These are phyloP conservation scores for Fusarium musae DNA, from an alignment of 2,329 filamentous ascomycete species.

Conservation along the genomic window DNA sequence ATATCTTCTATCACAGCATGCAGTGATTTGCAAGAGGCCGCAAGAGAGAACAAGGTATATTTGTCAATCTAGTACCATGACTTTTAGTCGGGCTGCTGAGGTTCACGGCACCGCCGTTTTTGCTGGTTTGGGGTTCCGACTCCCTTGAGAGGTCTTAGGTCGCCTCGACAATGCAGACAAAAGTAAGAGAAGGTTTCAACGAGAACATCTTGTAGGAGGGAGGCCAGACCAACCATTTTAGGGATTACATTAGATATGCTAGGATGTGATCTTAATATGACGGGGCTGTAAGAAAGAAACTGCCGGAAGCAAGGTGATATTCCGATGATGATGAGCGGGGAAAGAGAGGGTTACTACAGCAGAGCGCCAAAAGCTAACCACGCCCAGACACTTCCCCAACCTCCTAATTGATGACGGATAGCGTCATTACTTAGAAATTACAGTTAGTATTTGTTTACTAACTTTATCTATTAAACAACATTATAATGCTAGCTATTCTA, in stretches of 20 bases:
- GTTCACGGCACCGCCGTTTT: background rate
- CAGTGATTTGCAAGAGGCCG: fast-evolving
- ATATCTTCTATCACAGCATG: background rate
- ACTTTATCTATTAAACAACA: fast-evolving
- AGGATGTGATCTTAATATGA: fast-evolving
- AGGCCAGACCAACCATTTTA: fast-evolving
- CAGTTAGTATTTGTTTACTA: background rate
- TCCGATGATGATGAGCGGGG: too few relatives aligned
- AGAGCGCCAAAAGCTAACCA: too few relatives aligned
- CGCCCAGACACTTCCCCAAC: too few relatives aligned
- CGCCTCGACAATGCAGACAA: background rate
- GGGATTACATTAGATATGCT: too few relatives aligned
- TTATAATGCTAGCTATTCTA: background rate
- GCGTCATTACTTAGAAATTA: too few relatives aligned
- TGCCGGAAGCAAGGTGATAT: too few relatives aligned
- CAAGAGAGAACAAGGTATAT: background rate
- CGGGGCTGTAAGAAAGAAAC: fast-evolving
- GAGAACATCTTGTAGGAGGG: background rate
- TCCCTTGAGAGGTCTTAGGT: background rate
- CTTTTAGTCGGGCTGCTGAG: background rate
- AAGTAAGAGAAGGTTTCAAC: background rate
- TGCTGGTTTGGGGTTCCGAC: background rate
- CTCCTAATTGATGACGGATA: too few relatives aligned
- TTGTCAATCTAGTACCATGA: background rate
- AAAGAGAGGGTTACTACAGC: too few relatives aligned